Evolutionary conservation across 257 asterid genomes (phyloP).

Genomic region (Asclepias syriaca): DNA sequence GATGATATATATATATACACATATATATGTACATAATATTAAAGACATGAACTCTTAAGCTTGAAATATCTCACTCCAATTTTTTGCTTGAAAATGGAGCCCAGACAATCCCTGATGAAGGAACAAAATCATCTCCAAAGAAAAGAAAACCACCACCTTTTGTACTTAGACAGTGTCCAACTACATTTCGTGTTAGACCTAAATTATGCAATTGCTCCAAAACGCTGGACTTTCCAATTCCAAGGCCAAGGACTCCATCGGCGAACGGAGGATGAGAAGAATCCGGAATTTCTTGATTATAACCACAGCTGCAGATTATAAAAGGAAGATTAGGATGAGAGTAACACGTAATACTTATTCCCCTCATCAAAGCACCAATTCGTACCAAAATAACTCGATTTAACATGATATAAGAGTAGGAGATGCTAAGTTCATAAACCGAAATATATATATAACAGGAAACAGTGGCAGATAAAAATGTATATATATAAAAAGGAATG

Average conservation of each 20-base stretch:
- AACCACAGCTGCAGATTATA: constrained; percentile 64
- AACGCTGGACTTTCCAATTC: constrained; percentile 72
- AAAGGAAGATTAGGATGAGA: not conserved
- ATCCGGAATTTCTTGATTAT: constrained; percentile 67
- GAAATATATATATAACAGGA: too few species aligned
- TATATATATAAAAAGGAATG: not conserved
- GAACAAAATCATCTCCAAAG: constrained; percentile 74
- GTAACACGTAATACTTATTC: not conserved
- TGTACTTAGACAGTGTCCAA: constrained; percentile 77
- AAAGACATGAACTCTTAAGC: not conserved
- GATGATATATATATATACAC: not conserved
- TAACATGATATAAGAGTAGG: too few species aligned
- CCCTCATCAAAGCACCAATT: not conserved
- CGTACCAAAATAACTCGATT: not conserved
- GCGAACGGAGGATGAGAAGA: constrained; percentile 45
- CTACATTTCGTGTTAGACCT: constrained; percentile 58
- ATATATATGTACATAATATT: not conserved
- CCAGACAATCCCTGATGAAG: constrained; percentile 37
- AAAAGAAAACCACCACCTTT: constrained; percentile 83
- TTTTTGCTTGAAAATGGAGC: constrained; percentile 22
- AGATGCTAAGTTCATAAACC: not conserved
- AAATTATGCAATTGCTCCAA: constrained; percentile 46
- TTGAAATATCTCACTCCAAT: constrained; percentile 23
- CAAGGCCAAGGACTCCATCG: constrained; percentile 95
- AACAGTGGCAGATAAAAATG: not conserved